phyloP scores from a whole-genome alignment of 2,329 filamentous ascomycete species.

The Penicillium polonicum region DNA sequence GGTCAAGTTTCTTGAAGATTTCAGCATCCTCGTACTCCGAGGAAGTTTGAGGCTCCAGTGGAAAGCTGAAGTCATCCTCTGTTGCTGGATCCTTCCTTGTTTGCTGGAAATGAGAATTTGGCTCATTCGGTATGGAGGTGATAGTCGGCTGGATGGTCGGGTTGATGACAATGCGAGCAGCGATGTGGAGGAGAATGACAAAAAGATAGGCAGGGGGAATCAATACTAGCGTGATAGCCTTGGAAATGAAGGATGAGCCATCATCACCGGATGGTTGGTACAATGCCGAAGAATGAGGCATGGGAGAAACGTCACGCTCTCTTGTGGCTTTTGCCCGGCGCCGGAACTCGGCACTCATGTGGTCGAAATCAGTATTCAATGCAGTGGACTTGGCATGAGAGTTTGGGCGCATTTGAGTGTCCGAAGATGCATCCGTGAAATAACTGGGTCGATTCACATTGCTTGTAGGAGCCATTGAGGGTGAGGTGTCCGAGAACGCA shows the following conservation, averaged over 20 bases:
- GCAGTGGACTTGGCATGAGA: conserved; percentile 31
- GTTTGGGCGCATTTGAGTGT: background rate
- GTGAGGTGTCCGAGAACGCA: background rate
- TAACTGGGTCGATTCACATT: background rate
- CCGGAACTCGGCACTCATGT: conserved; percentile 42
- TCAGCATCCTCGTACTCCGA: conserved; percentile 26
- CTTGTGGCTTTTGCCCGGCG: conserved; percentile 57
- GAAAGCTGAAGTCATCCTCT: conserved; percentile 43
- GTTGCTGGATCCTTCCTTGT: conserved; percentile 20
- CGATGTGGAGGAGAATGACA: conserved; percentile 75
- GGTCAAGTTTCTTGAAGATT: conserved; percentile 21
- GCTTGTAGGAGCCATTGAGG: background rate
- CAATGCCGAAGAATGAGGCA: conserved; percentile 67
- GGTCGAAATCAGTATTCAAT: conserved; percentile 26
- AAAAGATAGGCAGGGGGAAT: conserved; percentile 79
- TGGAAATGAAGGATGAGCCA: conserved; percentile 67
- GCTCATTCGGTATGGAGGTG: conserved; percentile 20
- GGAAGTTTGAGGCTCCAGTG: conserved; percentile 32
- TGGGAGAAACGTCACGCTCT: conserved; percentile 62
- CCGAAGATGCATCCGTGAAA: conserved; percentile 6
- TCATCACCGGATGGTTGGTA: conserved; percentile 55
- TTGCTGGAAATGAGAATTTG: conserved; percentile 20
- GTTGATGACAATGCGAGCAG: conserved; percentile 64
- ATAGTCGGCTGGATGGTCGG: conserved; percentile 28
- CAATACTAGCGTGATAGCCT: conserved; percentile 73